Conservation (phyloP, 169 alveolate genomes). For the Eimeria sp. region DNA sequence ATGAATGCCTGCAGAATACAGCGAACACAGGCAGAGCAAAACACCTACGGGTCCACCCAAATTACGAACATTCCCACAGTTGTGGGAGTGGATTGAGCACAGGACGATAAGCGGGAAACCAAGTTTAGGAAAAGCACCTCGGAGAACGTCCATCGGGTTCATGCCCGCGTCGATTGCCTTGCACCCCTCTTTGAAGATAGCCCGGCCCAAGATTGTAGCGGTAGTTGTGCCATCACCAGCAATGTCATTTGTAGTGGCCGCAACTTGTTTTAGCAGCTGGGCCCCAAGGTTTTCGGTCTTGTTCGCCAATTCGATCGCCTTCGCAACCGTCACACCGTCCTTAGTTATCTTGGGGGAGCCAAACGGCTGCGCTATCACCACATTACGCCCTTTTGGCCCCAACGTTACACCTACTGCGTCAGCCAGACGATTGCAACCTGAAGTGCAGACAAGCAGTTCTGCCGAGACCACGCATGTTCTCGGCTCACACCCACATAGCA, state of each 20-base stretch:
- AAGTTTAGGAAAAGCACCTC: constrained; percentile 84
- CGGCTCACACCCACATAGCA: not conserved
- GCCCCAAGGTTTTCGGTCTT: constrained; percentile 99
- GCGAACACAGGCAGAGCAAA: not conserved
- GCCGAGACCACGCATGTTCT: not conserved
- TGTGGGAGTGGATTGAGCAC: not conserved
- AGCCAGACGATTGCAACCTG: constrained; percentile 96
- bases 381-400: constrained; percentile 99
- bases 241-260: constrained; percentile 98
- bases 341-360: constrained; percentile 99
- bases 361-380: constrained; percentile 97
- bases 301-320: constrained; percentile 97
- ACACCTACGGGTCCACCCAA: not conserved
- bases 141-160: constrained; percentile 99
- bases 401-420: constrained; percentile 99
- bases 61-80: not conserved
- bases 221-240: constrained; percentile 99
- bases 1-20: constrained; percentile 91
- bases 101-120: not conserved
- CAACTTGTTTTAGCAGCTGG: constrained; percentile 98
- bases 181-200: constrained; percentile 99
- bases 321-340: constrained; percentile 99
- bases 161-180: constrained; percentile 99
- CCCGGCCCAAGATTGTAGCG: constrained; percentile 99
- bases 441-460: not conserved